These are phyloP conservation scores for Solanum hybrid DNA, from an alignment of 305 asterid species.

Conservation along the genomic window DNA sequence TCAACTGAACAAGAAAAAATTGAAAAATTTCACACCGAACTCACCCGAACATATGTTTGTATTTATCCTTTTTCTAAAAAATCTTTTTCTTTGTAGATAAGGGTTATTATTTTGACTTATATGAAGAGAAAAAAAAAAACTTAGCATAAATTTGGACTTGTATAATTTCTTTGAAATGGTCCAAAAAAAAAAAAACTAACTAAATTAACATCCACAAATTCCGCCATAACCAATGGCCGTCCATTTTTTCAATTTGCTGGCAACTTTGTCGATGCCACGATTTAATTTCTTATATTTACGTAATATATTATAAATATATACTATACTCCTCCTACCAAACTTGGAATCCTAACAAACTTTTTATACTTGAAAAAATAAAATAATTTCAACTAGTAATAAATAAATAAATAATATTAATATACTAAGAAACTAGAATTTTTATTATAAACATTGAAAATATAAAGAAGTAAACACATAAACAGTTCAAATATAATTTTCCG, in stretches of 20 bases:
- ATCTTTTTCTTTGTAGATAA: not conserved
- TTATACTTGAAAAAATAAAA: not conserved
- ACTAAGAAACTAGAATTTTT: not conserved
- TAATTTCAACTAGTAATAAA: not conserved
- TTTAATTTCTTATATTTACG: not conserved
- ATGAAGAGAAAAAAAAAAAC: not conserved
- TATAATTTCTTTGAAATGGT: not conserved
- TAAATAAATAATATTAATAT: not conserved
- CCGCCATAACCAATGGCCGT: slow-evolving; percentile 5
- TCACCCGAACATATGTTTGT: not conserved
- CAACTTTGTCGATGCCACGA: slow-evolving; percentile 1
- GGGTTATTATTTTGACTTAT: not conserved
- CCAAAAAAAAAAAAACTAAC: not conserved
- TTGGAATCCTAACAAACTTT: not conserved
- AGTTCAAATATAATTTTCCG: not conserved
- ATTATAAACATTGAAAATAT: no score
- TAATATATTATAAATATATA: not conserved
- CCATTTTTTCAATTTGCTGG: not conserved
- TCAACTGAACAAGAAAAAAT: no score
- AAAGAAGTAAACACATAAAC: not conserved
- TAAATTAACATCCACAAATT: not conserved
- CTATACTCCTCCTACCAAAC: not conserved
- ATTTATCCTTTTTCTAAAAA: not conserved
- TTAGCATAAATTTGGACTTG: not conserved
- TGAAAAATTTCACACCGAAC: not conserved